Percentiles rank a stretch among this genome's conserved stretches.
These are phyloP conservation scores for Ustilago cynodontis DNA, from an alignment of 1,284 basidiomycete species.

Conservation along the genomic window DNA sequence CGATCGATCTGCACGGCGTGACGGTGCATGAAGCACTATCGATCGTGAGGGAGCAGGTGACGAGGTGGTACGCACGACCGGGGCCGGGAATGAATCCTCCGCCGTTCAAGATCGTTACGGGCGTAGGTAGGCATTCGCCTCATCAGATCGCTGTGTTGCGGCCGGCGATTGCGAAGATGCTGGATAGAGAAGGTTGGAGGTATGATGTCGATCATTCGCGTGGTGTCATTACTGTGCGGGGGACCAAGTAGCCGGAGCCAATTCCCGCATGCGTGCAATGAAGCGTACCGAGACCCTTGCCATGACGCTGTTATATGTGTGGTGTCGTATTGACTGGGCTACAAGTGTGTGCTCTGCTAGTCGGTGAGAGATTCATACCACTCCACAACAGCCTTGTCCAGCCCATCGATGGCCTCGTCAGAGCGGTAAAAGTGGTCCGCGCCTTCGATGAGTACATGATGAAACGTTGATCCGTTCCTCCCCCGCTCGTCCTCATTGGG, in stretches of 20 bases:
- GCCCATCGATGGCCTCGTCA: conserved; percentile 11
- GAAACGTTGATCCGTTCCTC: conserved; percentile 34
- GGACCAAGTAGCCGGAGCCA: conserved; percentile 25
- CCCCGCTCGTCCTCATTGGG: background rate
- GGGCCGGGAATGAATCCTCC: conserved; percentile 26
- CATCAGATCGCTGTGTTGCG: conserved; percentile 67
- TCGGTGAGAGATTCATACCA: conserved; percentile 36
- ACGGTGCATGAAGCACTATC: conserved; percentile 69
- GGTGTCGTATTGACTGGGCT: background rate
- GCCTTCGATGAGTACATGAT: conserved; percentile 28
- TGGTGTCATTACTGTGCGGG: conserved; percentile 49
- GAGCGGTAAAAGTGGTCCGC: conserved; percentile 52
- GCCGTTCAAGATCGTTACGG: conserved; percentile 69
- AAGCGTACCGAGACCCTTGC: background rate
- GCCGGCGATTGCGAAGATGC: conserved; percentile 67
- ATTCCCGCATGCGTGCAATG: background rate
- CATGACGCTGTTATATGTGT: background rate
- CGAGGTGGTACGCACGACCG: conserved; percentile 60
- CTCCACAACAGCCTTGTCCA: conserved; percentile 30
- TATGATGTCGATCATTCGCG: conserved; percentile 50
- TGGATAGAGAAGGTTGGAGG: conserved; percentile 68
- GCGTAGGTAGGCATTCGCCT: conserved; percentile 69
- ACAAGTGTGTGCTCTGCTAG: conserved; percentile 3
- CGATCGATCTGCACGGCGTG: conserved; percentile 69
- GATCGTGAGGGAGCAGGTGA: conserved; percentile 66